Conservation (phyloP, 2,329 filamentous ascomycete species). For the Neonectria sp. region DNA sequence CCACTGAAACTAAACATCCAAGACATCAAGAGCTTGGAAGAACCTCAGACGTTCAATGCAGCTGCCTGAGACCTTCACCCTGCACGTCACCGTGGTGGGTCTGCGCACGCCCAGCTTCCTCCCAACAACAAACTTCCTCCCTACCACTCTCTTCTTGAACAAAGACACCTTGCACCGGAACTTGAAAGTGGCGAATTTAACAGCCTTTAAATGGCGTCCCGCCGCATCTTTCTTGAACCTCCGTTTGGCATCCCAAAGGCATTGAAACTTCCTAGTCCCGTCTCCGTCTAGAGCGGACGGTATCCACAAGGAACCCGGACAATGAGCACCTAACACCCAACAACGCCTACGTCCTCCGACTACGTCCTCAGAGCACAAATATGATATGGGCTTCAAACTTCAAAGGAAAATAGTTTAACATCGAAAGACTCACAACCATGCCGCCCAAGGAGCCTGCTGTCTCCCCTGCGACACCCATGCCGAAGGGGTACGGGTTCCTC, state of each 20-base stretch:
- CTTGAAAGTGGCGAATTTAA: neutral
- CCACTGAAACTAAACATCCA: neutral
- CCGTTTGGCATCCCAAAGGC: neutral
- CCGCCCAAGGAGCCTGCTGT: slow-evolving; percentile 13
- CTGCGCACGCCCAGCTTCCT: neutral
- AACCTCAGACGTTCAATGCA: neutral
- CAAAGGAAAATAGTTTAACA: neutral
- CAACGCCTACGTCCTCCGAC: too few relatives aligned
- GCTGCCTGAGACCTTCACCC: neutral
- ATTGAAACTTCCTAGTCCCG: neutral
- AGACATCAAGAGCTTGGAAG: neutral
- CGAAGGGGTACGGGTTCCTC: slow-evolving; percentile 24
- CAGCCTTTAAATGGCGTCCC: neutral
- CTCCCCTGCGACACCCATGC: slow-evolving; percentile 12
- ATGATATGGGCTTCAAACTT: too few relatives aligned
- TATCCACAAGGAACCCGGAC: neutral
- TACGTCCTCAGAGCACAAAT: neutral
- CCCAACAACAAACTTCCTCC: neutral
- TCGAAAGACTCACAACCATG: neutral
- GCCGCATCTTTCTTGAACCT: neutral
- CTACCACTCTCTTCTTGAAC: neutral
- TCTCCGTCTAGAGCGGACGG: neutral
- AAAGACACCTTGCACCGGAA: neutral
- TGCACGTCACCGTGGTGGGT: neutral
- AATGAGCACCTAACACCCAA: neutral